phyloP scores from a whole-genome alignment of 2,329 filamentous ascomycete genomes.

The Penicillium sp. region DNA sequence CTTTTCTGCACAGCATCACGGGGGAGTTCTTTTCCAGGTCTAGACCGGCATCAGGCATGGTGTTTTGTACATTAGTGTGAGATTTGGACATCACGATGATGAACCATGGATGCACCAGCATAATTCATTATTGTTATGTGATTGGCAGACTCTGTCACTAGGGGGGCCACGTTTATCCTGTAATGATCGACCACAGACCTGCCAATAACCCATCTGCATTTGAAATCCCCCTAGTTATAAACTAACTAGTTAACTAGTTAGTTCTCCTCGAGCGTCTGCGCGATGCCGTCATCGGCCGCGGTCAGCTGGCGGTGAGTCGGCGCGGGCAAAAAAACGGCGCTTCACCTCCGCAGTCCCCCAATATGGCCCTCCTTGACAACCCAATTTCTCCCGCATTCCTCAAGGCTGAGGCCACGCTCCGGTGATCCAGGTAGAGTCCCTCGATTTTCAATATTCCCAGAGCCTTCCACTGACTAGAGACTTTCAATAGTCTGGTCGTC shows the following conservation, averaged over 20 bases:
- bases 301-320: conserved; percentile 29
- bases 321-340: conserved; percentile 24
- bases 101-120: conserved; percentile 11
- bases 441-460: neutral
- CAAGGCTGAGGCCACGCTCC: conserved; percentile 9
- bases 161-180: no score
- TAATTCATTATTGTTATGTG: conserved; percentile 16
- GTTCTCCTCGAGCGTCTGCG: conserved; percentile 2
- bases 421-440: conserved; percentile 4
- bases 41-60: conserved; percentile 26
- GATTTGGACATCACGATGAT: conserved; percentile 13
- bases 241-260: neutral
- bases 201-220: no score
- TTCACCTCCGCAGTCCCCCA: conserved; percentile 19
- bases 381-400: conserved; percentile 14
- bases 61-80: conserved; percentile 41
- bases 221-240: neutral
- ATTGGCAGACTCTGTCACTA: no score
- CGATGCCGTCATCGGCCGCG: conserved; percentile 23
- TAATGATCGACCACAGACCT: no score
- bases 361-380: conserved; percentile 11
- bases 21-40: conserved; percentile 24
- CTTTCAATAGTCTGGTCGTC: neutral
- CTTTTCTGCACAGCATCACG: conserved; percentile 24
- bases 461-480: neutral